These are phyloP conservation scores for Stagonosporopsis vannaccii DNA, from an alignment of 2,329 filamentous ascomycete species.

Conservation along the genomic window DNA sequence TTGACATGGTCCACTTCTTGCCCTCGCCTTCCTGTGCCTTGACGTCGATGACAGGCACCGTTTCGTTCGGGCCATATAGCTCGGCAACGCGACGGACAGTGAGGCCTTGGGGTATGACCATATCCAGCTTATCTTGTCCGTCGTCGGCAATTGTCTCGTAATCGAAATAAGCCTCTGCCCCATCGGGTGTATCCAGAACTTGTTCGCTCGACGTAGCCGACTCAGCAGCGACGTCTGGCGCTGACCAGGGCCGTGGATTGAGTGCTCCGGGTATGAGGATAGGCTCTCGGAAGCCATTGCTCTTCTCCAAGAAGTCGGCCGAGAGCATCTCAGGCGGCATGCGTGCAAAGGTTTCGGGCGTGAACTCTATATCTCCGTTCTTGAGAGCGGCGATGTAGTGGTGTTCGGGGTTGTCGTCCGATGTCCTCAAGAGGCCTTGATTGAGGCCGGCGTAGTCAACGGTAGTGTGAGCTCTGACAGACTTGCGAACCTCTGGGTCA, in stretches of 20 bases:
- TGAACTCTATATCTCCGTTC: conserved; percentile 67
- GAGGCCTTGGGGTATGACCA: conserved; percentile 71
- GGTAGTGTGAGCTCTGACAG: conserved; percentile 67
- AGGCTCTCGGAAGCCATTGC: conserved; percentile 70
- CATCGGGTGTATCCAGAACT: conserved; percentile 1
- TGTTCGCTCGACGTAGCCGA: conserved; percentile 34
- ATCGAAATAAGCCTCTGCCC: conserved; percentile 50
- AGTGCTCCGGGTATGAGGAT: conserved; percentile 69
- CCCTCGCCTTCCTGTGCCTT: conserved; percentile 72
- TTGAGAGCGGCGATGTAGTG: conserved; percentile 74
- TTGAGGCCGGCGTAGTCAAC: conserved; percentile 74
- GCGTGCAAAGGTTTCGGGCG: conserved; percentile 68
- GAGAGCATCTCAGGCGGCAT: conserved; percentile 70
- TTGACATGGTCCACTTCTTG: conserved; percentile 69
- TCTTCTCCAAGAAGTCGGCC: conserved; percentile 68
- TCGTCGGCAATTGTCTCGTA: conserved; percentile 62
- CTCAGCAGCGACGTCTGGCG: not conserved
- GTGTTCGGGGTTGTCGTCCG: conserved; percentile 69
- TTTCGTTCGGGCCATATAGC: conserved; percentile 68
- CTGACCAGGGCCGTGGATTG: conserved; percentile 59
- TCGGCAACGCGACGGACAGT: conserved; percentile 70
- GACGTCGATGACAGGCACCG: conserved; percentile 72
- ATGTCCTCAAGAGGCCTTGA: conserved; percentile 70
- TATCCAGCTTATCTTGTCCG: conserved; percentile 70
- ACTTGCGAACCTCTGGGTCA: conserved; percentile 65